Evolutionary conservation across 2,329 filamentous ascomycete genomes (phyloP), one percentile per base, ranked within the genome.

Genomic region (Chrysosphaeria jannelii): DNA sequence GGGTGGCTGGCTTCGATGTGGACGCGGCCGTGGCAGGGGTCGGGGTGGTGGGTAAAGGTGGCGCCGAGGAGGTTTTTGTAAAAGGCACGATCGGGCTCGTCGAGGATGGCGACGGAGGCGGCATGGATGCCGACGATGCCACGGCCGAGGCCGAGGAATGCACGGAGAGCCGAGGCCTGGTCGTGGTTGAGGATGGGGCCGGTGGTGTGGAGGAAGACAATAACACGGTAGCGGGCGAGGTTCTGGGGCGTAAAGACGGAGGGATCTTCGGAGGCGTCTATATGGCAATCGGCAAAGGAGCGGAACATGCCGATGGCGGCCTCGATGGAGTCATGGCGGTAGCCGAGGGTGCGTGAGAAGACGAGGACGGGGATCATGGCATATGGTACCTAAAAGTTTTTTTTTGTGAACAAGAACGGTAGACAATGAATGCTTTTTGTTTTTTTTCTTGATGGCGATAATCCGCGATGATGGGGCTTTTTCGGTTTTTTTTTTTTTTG

Each of bases 81-180:
- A 40, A 42, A 47, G 3, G 35, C 33, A n/a, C n/a, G n/a, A 6
- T 38, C 34, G 13, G 19, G 23, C 19, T 31, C 30, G 19, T 26
- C 22, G 9, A 30, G 30, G 33, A 48, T 36, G 7, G 36, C 44
- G 3, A 35, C 34, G 3, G 40, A 34, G 2, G 46, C 44, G 15
- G 40, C 42, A 29, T 50, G 46, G n/a, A 50, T 35, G 12, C 37
- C 46, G 1, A 50, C 43, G 19, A 48, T 33, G 3, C 45, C 44
- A 11, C 43, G 41, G 8, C 46, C 43, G 10, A 25, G 21, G 9
- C 30, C 33, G 13, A 48, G 36, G 19, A 40, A 45, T 4, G 17
- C 27, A 26, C 42, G 33, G 14, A 50, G 30, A 1, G 38, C 41
- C 1, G 27, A 33, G 2, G 48, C 29, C 28, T 49, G 41, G 1